Evolutionary conservation across 495 filamentous ascomycete species (phyloP), one percentile per base, ranked within the genome.

Genomic region (Glonium stellatum): DNA sequence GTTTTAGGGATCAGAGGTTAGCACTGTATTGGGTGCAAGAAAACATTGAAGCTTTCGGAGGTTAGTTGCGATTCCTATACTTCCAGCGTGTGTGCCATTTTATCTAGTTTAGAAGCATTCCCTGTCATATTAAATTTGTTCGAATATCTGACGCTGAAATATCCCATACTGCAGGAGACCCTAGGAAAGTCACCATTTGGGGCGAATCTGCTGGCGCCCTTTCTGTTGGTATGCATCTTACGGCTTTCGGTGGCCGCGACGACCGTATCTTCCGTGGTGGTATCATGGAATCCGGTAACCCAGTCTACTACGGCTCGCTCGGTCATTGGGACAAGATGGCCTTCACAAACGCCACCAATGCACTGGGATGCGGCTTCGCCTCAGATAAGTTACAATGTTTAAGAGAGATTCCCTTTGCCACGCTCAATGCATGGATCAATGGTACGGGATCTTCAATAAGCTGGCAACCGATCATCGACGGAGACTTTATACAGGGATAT

Each of bases 1-100:
- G 81, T 21, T 70, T 84, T 6, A 67, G 76, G 34, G 84, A 86
- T 61, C 83, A 86, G 61, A 71, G 83, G 19, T 67, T 84, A n/a
- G 82, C 81, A 0, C 67, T 87, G 36, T 77, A 82, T 22, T 87
- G 83, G 84, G 69, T 86, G 4, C 72, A 79, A 39, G 79, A 75
- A 62, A 75, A 75, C 58, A 72, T 75, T 39, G 67, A 15, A 4
- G 71, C 70, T 18, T 75, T 75, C 63, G 72, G 73, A 15, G 72
- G 72, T 63, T 59, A 37, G 65, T 62, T 48, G 15, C 44, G 27
- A 31, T 31, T 31, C 27, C 27, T 31, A 6, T 31, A 31, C 6
- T 31, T 31, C 27, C 27, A 31, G 27, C 27, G 27, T 6, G 27
- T 6, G 2, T 31, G 3, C 27, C 27, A 31, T 48, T n/a, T 15